Evolutionary conservation across 768 basidiomycete genomes (phyloP).

Genomic region (Lentinula sp.): DNA sequence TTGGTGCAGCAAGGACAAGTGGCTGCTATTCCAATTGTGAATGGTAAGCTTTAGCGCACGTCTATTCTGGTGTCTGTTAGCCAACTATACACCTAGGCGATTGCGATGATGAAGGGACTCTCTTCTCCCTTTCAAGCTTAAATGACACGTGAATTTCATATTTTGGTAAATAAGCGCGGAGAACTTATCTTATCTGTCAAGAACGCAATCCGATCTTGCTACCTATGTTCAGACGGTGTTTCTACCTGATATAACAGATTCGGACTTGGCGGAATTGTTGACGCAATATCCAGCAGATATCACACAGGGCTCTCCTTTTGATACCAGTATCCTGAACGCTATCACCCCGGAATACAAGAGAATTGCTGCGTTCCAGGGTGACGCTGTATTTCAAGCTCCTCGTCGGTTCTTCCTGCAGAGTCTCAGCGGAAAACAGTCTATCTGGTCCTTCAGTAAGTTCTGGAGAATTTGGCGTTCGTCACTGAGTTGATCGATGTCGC

Average conservation of each 20-base stretch:
- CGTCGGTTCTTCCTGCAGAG: constrained; percentile 26
- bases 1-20: constrained; percentile 37
- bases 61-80: not conserved
- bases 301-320: constrained; percentile 29
- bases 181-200: not conserved
- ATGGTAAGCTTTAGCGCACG: constrained; percentile 19
- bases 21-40: constrained; percentile 43
- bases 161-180: not conserved
- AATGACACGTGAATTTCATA: constrained; percentile 39
- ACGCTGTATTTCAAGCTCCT: constrained; percentile 29
- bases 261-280: constrained; percentile 8
- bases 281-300: constrained; percentile 18
- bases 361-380: constrained; percentile 28
- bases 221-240: constrained; percentile 14
- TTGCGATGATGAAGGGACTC: constrained; percentile 56
- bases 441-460: constrained; percentile 33
- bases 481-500: not conserved
- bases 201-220: constrained; percentile 13
- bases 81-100: constrained; percentile 25
- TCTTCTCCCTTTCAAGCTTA: constrained; percentile 38
- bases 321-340: constrained; percentile 22
- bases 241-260: constrained; percentile 7
- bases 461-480: not conserved
- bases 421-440: constrained; percentile 23
- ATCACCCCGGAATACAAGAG: constrained; percentile 29